Conservation (phyloP, 805 yeast species). For the Dipodascopsis uninucleata region DNA sequence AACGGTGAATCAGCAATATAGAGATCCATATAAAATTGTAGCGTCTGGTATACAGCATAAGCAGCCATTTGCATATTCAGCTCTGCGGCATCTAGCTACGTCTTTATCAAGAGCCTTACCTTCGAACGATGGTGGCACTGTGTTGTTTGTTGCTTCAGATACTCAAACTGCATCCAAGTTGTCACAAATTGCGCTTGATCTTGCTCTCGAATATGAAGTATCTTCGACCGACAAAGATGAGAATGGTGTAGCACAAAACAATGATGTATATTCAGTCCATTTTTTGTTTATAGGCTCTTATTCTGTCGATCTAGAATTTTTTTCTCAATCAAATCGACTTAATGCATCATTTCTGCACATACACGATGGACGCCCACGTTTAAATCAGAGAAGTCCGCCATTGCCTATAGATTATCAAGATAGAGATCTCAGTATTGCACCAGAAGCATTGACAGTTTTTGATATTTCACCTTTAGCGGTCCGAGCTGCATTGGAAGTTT, state of each 20-base stretch:
- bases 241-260: background rate
- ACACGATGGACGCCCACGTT: constrained; percentile 23
- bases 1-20: background rate
- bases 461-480: constrained; percentile 14
- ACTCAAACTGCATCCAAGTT: constrained; percentile 16
- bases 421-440: background rate
- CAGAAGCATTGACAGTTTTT: constrained; percentile 16
- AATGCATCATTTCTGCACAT: constrained; percentile 6
- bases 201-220: constrained; percentile 8
- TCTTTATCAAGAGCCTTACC: constrained; percentile 7
- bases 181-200: constrained; percentile 19
- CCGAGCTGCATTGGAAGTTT: constrained; percentile 15
- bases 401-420: constrained; percentile 2
- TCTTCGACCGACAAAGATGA: constrained; percentile 1
- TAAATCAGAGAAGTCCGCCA: constrained; percentile 16
- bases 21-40: background rate
- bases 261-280: constrained; percentile 13
- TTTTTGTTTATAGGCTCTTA: constrained; percentile 23
- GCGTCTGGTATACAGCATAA: constrained; percentile 8
- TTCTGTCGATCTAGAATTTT: constrained; percentile 13
- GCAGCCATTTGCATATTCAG: constrained; percentile 21
- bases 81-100: constrained; percentile 8
- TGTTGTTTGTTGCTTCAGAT: constrained; percentile 20
- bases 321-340: constrained; percentile 12
- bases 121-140: constrained; percentile 2